Percentiles rank a stretch among this genome's conserved stretches.
Evolutionary conservation across 805 yeast genomes (phyloP).

Genomic region (Candida dajiaensis): DNA sequence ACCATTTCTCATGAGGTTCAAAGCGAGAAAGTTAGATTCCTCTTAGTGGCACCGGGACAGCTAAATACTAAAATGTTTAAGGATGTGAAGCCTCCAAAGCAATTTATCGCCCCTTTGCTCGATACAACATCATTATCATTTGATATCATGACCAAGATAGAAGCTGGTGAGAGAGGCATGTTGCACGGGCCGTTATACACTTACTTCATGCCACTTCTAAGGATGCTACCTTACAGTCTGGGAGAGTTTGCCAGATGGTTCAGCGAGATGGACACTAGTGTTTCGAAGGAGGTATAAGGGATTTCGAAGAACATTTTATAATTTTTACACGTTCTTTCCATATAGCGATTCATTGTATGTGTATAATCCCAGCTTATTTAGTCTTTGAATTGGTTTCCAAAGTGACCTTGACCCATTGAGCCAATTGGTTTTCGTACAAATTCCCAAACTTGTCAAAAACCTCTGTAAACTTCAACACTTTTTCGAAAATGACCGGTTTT

Average conservation of each 20-base stretch:
- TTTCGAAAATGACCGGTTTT: slow-evolving; percentile 11
- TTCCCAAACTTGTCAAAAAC: slow-evolving; percentile 37
- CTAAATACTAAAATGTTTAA: slow-evolving; percentile 67
- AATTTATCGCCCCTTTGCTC: slow-evolving; percentile 72
- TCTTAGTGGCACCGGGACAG: slow-evolving; percentile 83
- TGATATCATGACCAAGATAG: slow-evolving; percentile 46
- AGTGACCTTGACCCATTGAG: slow-evolving; percentile 32
- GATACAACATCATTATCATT: slow-evolving; percentile 53
- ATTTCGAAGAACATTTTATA: not conserved
- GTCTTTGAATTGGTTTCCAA: slow-evolving; percentile 15
- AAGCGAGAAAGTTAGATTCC: slow-evolving; percentile 54
- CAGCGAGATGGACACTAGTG: slow-evolving; percentile 59
- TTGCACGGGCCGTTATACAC: slow-evolving; percentile 72
- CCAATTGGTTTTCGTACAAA: slow-evolving; percentile 35
- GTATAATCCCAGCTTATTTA: slow-evolving; percentile 18
- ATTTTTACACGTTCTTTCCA: slow-evolving; percentile 33
- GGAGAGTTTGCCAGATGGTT: slow-evolving; percentile 33
- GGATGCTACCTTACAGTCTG: slow-evolving; percentile 64
- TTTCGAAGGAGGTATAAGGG: slow-evolving; percentile 1
- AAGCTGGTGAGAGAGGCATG: slow-evolving; percentile 62
- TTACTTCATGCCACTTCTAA: slow-evolving; percentile 57
- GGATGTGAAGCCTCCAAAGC: slow-evolving; percentile 71
- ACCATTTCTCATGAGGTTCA: slow-evolving; percentile 66
- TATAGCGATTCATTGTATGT: not conserved
- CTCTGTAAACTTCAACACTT: slow-evolving; percentile 25